These are phyloP conservation scores for Peronospora tabacina DNA, from an alignment of 352 stramenopile species.

Conservation along the genomic window DNA sequence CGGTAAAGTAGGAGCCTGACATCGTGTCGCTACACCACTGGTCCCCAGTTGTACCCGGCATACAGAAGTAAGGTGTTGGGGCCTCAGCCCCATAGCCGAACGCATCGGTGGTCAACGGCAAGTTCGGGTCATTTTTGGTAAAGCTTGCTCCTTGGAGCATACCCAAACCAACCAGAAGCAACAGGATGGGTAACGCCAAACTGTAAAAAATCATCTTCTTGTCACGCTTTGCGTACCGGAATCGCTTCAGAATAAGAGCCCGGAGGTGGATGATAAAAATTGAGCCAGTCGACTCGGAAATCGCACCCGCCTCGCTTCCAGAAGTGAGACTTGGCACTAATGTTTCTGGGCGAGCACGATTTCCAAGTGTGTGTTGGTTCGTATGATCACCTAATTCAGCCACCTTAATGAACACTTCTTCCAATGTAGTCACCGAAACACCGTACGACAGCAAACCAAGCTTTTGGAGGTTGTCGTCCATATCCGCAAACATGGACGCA, in stretches of 20 bases:
- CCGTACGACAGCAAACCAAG: slow-evolving; percentile 48
- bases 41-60: slow-evolving; percentile 18
- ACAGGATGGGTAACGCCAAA: slow-evolving; percentile 39
- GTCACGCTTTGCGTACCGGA: slow-evolving; percentile 52
- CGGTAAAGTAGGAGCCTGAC: slow-evolving; percentile 30
- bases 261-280: slow-evolving; percentile 32
- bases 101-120: slow-evolving; percentile 26
- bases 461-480: slow-evolving; percentile 38
- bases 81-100: slow-evolving; percentile 25
- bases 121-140: slow-evolving; percentile 35
- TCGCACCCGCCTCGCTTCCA: slow-evolving; percentile 8
- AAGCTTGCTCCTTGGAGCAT: slow-evolving; percentile 35
- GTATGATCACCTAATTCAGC: slow-evolving; percentile 34
- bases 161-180: slow-evolving; percentile 46
- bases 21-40: slow-evolving; percentile 39
- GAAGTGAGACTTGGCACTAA: slow-evolving; percentile 6
- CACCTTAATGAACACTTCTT: slow-evolving; percentile 79
- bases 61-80: slow-evolving; percentile 41
- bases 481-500: slow-evolving; percentile 43
- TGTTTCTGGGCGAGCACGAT: slow-evolving; percentile 10
- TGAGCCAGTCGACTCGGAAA: slow-evolving; percentile 6
- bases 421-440: slow-evolving; percentile 81
- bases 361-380: slow-evolving; percentile 36
- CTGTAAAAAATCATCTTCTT: slow-evolving; percentile 56
- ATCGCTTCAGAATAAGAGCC: slow-evolving; percentile 53